These are phyloP conservation scores for Pleurotus tuoliensis DNA, from an alignment of 768 basidiomycete genomes.

Conservation along the genomic window DNA sequence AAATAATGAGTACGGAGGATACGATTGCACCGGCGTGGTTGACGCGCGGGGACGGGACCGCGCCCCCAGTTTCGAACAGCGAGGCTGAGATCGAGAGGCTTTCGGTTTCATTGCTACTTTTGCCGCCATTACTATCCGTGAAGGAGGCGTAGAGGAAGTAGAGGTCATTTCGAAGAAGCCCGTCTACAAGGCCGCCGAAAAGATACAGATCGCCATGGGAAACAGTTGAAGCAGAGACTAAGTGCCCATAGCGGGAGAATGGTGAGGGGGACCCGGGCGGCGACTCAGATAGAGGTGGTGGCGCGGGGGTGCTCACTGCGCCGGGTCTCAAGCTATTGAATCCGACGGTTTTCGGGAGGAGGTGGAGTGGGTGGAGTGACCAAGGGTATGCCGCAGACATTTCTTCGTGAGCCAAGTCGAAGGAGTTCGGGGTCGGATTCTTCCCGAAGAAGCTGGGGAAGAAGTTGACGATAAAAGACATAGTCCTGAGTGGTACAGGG, in stretches of 20 bases:
- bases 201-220: slow-evolving; percentile 89
- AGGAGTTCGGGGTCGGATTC: too few relatives aligned
- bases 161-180: slow-evolving; percentile 86
- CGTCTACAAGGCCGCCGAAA: slow-evolving; percentile 94
- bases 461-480: too few relatives aligned
- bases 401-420: too few relatives aligned
- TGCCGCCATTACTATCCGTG: too few relatives aligned
- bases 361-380: slow-evolving; percentile 68
- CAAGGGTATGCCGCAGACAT: slow-evolving; percentile 63
- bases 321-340: slow-evolving; percentile 51
- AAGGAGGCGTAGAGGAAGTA: slow-evolving; percentile 67
- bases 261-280: slow-evolving; percentile 74
- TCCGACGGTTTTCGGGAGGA: slow-evolving; percentile 59
- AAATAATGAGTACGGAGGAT: slow-evolving; percentile 91
- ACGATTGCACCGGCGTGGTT: slow-evolving; percentile 96
- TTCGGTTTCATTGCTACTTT: too few relatives aligned
- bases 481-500: too few relatives aligned
- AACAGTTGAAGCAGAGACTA: slow-evolving; percentile 75
- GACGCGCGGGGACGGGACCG: slow-evolving; percentile 83
- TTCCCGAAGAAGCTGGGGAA: too few relatives aligned
- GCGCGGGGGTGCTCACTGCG: too few relatives aligned
- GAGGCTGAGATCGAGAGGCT: slow-evolving; percentile 72
- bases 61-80: slow-evolving; percentile 83
- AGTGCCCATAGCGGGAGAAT: slow-evolving; percentile 95
- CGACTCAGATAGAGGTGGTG: slow-evolving; percentile 23